A percentile compares a stretch with the other conserved stretches of the same genome.
phyloP scores from a whole-genome alignment of 2,329 filamentous ascomycete species.

The Calonectria ilicicola region DNA sequence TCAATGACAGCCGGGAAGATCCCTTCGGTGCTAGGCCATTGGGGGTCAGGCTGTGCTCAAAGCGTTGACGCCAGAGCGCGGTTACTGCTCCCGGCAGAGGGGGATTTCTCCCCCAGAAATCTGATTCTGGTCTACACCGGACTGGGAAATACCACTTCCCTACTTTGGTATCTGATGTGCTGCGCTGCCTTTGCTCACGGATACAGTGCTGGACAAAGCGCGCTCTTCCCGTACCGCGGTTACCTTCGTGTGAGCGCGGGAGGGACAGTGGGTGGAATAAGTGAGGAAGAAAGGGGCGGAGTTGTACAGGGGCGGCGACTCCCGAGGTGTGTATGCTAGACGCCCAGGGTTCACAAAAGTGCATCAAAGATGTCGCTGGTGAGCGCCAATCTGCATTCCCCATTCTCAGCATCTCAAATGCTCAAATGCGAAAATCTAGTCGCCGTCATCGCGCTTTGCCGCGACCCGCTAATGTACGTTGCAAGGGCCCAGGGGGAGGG shows the following conservation, averaged over 20 bases:
- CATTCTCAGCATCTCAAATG: neutral
- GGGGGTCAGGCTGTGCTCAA: constrained; percentile 10
- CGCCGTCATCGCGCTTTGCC: constrained; percentile 13
- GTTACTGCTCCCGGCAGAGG: constrained; percentile 1
- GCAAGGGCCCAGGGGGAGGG: constrained; percentile 17
- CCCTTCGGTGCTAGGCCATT: neutral
- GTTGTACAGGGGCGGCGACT: neutral
- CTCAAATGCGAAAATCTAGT: constrained; percentile 17
- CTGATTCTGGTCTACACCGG: neutral
- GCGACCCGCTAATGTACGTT: constrained; percentile 11
- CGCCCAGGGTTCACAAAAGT: neutral
- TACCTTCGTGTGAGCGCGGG: neutral
- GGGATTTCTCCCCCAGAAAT: constrained; percentile 7
- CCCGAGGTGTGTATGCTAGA: neutral
- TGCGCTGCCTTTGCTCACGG: neutral
- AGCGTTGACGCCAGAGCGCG: constrained; percentile 6
- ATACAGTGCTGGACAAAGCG: neutral
- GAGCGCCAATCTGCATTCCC: constrained; percentile 11
- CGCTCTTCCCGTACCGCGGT: neutral
- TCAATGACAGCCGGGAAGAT: constrained; percentile 14
- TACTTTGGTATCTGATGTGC: neutral
- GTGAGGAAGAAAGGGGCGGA: neutral
- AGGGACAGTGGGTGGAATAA: neutral
- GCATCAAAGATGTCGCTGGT: neutral
- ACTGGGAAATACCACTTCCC: constrained; percentile 3